A percentile compares a stretch with the other conserved stretches of the same genome.
Evolutionary conservation across 176 grass and related monocot species (phyloP).

Genomic region (Panicum miliaceum): DNA sequence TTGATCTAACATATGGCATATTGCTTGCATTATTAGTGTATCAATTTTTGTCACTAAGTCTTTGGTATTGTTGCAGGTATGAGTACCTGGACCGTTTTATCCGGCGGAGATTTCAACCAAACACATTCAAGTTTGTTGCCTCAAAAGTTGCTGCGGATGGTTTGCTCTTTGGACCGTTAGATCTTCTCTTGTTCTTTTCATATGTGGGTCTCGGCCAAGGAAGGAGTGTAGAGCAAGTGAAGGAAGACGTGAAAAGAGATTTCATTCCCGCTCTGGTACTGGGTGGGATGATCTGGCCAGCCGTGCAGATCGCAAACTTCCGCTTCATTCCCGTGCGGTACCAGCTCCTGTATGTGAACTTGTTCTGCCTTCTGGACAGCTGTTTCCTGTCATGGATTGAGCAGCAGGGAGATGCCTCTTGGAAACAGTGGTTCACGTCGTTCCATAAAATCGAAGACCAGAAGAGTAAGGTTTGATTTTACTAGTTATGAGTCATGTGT

Average conservation of each 20-base stretch:
- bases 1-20: constrained; percentile 1
- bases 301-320: constrained; percentile 85
- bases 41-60: constrained; percentile 18
- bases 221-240: constrained; percentile 66
- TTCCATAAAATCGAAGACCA: constrained; percentile 61
- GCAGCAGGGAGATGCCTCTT: constrained; percentile 84
- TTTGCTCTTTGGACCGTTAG: constrained; percentile 71
- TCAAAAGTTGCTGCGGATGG: constrained; percentile 81
- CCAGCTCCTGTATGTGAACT: constrained; percentile 90
- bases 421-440: constrained; percentile 83
- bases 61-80: constrained; percentile 58
- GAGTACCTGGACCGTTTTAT: constrained; percentile 85
- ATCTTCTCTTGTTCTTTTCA: constrained; percentile 85
- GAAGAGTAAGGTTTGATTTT: constrained; percentile 53
- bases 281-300: constrained; percentile 71
- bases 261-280: constrained; percentile 77
- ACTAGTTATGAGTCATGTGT: background rate
- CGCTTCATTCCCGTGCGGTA: constrained; percentile 80
- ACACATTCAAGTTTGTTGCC: constrained; percentile 71
- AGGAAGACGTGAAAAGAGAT: constrained; percentile 94
- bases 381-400: constrained; percentile 95
- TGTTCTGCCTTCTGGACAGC: constrained; percentile 89
- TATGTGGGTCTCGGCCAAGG: constrained; percentile 83
- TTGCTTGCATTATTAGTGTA: background rate
- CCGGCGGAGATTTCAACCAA: constrained; percentile 61